Evolutionary conservation across 1,284 basidiomycete species (phyloP).

Genomic region (Cryptococcus sp.): DNA sequence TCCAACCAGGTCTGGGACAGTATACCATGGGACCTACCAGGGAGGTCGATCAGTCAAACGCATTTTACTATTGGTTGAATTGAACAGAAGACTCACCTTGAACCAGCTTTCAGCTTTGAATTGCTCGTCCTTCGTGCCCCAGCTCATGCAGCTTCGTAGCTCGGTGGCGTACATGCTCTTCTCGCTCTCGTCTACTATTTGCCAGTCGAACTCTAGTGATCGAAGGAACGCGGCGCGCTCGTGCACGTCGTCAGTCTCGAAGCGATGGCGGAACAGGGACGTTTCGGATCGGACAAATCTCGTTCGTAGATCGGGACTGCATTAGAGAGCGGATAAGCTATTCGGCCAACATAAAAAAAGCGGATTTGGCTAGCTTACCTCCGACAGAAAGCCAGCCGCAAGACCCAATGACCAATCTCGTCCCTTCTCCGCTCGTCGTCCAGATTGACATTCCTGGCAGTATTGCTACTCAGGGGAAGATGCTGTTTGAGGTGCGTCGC

Average conservation of each 20-base stretch:
- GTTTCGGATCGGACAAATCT: slow-evolving; percentile 90
- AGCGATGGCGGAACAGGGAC: slow-evolving; percentile 80
- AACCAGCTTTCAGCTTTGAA: slow-evolving; percentile 58
- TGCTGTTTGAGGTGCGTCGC: slow-evolving; percentile 49
- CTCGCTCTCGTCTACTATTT: slow-evolving; percentile 65
- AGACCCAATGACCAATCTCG: slow-evolving; percentile 91
- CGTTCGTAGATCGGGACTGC: slow-evolving; percentile 83
- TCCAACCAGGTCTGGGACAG: slow-evolving; percentile 89
- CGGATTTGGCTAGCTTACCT: slow-evolving; percentile 65
- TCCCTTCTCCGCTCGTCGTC: slow-evolving; percentile 78
- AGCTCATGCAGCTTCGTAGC: slow-evolving; percentile 39
- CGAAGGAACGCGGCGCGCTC: slow-evolving; percentile 75
- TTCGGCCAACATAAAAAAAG: background rate
- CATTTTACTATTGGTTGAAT: too few species aligned
- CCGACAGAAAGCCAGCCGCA: slow-evolving; percentile 92
- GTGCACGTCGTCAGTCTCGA: slow-evolving; percentile 65
- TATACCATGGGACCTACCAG: slow-evolving; percentile 71
- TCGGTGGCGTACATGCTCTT: slow-evolving; percentile 49
- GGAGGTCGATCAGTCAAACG: too few species aligned
- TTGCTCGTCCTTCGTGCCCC: slow-evolving; percentile 40
- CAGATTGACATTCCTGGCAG: slow-evolving; percentile 58
- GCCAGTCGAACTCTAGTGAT: slow-evolving; percentile 79
- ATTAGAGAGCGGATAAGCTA: background rate
- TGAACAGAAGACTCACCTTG: slow-evolving; percentile 35
- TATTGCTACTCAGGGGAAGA: slow-evolving; percentile 64